Evolutionary conservation across 306 rosid genomes (phyloP).

Genomic region (Fagus sylvatica): DNA sequence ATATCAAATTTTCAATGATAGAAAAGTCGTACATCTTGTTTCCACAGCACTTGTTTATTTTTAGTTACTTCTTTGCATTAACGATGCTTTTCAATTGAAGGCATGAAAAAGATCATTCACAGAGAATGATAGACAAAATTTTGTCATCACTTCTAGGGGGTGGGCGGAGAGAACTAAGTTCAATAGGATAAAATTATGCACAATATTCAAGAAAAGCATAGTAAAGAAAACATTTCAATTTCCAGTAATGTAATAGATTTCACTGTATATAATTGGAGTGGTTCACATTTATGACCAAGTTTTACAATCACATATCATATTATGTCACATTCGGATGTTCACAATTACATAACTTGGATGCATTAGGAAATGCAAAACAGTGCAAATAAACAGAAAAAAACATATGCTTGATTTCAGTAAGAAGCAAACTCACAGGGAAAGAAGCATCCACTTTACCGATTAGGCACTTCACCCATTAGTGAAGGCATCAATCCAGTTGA

Average conservation of each 20-base stretch:
- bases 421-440: background rate
- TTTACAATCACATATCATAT: background rate
- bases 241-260: background rate
- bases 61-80: background rate
- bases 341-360: background rate
- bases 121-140: background rate
- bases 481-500: constrained; percentile 29
- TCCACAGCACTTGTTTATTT: background rate
- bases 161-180: background rate
- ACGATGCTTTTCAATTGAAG: background rate
- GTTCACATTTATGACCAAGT: background rate
- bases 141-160: background rate
- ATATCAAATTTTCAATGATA: background rate
- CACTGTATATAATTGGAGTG: background rate
- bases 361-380: background rate
- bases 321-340: background rate
- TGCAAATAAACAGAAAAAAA: background rate
- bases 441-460: background rate
- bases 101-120: background rate
- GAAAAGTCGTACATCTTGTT: background rate
- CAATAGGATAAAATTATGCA: background rate
- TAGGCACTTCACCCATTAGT: background rate
- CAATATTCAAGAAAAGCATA: background rate
- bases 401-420: background rate
- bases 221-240: background rate